Evolutionary conservation across 2,329 filamentous ascomycete species (phyloP), one percentile per base, ranked within the genome.

Genomic region (Clonostachys rhizophaga): DNA sequence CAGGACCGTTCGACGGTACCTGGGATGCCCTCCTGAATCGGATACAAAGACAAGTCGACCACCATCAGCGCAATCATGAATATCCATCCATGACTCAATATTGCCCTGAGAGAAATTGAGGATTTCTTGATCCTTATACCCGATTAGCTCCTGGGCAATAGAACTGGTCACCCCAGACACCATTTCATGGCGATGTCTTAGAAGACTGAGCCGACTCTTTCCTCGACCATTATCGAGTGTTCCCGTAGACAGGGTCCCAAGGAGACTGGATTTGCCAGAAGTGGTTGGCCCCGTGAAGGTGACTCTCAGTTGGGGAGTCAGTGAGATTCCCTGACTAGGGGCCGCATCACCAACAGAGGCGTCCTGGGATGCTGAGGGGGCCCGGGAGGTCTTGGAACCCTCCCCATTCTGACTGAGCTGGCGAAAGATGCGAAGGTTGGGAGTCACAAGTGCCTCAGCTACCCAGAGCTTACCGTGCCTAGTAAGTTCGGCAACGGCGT

Each of bases 171-270:
- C 78, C 1, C 94, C 94, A 3, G 92, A 95, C 4, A 80, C 86
- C 48, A 97, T 87, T 63, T 99, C 94, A 61, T 99, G 94, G 11
- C 89, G 84, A 66, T 99, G 94, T 62, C 91, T 96, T 33, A 99
- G 73, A 44, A 97, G 76, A 58, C 89, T 92, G 24, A 96, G 74
- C 46, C 94, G 82, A 61, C 90, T 95, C 61, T 91, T 94, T 1
- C 94, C 94, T 52, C 91, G 79, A 0, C 92, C 92, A 63, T 97
- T 96, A 62, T 99, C 94, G 16, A 96, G 72, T 2, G 85, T 87
- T 2, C 91, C 91, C 0, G 90, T 95, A 0, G 89, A 92, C 24
- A 99, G 68, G 0, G 89, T 95, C 0, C 94, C 94, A 1, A 99
- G 68, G 18, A 99, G 69, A 34, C 89, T 95, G 2, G 92, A 96